Evolutionary conservation across 768 basidiomycete genomes (phyloP).

Genomic region (Chlorophyllum brunneum): DNA sequence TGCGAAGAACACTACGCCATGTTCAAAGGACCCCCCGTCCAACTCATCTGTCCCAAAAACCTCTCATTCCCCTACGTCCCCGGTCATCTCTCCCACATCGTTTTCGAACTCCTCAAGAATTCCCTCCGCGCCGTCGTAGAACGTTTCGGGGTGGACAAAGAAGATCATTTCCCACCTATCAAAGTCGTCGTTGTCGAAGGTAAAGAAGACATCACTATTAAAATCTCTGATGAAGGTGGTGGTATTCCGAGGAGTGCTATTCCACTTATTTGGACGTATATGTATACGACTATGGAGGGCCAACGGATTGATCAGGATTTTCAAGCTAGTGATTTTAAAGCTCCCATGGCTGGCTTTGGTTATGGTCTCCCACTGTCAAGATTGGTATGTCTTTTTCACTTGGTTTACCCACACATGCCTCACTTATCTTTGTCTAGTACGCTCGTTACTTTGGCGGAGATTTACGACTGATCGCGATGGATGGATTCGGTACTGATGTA

Average conservation of each 20-base stretch:
- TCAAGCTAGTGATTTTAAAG: conserved; percentile 86
- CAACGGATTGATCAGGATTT: conserved; percentile 76
- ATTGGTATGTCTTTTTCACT: conserved; percentile 52
- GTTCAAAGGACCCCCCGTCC: conserved; percentile 94
- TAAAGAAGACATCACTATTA: conserved; percentile 98
- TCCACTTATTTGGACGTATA: conserved; percentile 97
- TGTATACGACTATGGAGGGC: conserved; percentile 87
- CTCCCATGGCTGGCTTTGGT: conserved; percentile 96
- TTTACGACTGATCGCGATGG: conserved; percentile 93
- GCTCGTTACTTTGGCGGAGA: conserved; percentile 96
- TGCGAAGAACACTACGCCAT: conserved; percentile 97
- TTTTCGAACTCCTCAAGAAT: conserved; percentile 97
- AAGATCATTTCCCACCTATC: conserved; percentile 81
- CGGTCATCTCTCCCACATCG: conserved; percentile 93
- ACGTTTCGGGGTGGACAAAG: conserved; percentile 78
- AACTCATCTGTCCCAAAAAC: conserved; percentile 87
- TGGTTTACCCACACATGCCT: background rate
- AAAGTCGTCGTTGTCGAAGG: conserved; percentile 95
- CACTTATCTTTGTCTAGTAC: conserved; percentile 46
- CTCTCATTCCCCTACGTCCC: conserved; percentile 94
- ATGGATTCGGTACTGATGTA: conserved; percentile 94
- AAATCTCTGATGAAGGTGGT: conserved; percentile 96
- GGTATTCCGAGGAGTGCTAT: conserved; percentile 88
- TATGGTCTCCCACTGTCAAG: conserved; percentile 92
- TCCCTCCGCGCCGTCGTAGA: conserved; percentile 96